A percentile compares a stretch with the other conserved stretches of the same genome.
Conservation (phyloP, 2,329 filamentous ascomycete genomes). For the Ambrosiella xylebori region DNA sequence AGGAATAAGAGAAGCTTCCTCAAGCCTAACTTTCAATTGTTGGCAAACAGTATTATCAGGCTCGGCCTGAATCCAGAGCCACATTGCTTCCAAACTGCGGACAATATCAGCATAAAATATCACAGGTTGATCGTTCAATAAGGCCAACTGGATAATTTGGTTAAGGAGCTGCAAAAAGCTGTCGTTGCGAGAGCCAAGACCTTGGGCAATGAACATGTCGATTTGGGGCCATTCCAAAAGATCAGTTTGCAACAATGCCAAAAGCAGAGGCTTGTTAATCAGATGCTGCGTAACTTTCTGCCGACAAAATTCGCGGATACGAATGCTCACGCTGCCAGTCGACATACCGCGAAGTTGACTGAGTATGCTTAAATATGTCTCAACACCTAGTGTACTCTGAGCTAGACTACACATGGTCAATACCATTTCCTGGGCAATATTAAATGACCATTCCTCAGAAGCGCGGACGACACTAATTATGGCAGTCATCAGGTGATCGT, state of each 20-base stretch:
- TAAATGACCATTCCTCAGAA: constrained; percentile 41
- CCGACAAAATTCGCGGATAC: constrained; percentile 38
- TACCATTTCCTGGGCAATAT: constrained; percentile 42
- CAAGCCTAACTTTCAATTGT: constrained; percentile 49
- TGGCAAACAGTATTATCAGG: constrained; percentile 45
- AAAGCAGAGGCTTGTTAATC: constrained; percentile 39
- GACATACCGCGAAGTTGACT: constrained; percentile 43
- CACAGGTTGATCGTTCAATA: constrained; percentile 61
- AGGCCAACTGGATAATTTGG: constrained; percentile 57
- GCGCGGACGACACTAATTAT: constrained; percentile 46
- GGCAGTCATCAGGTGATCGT: constrained; percentile 43
- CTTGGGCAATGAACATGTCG: constrained; percentile 55
- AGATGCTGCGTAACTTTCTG: constrained; percentile 38
- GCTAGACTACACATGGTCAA: constrained; percentile 36
- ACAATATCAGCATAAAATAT: constrained; percentile 76
- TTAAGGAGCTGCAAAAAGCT: constrained; percentile 65
- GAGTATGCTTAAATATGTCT: constrained; percentile 45
- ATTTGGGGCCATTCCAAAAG: constrained; percentile 47
- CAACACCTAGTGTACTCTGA: constrained; percentile 39
- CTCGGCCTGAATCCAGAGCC: constrained; percentile 64
- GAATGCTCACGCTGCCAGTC: constrained; percentile 34
- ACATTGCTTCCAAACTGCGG: constrained; percentile 63
- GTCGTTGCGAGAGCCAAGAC: constrained; percentile 52
- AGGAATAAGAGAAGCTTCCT: constrained; percentile 25
- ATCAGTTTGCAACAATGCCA: constrained; percentile 40